phyloP scores from a whole-genome alignment of 352 stramenopile genomes.

The Saprolegnia parasitica region DNA sequence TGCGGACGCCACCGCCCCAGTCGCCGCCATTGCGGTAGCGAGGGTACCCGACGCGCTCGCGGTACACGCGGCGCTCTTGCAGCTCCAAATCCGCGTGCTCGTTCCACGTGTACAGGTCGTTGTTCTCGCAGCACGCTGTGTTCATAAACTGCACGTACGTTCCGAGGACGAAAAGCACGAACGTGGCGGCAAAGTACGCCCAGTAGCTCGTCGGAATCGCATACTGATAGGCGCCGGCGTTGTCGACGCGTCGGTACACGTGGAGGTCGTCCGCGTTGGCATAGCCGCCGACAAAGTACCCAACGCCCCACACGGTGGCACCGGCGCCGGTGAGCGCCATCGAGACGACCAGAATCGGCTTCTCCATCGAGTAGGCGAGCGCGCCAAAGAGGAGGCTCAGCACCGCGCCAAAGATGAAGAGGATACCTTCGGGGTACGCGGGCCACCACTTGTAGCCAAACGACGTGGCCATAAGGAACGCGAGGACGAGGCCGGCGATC shows the following conservation, averaged over 20 bases:
- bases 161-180: slow-evolving; percentile 51
- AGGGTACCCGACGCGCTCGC: not conserved
- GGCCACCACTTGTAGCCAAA: slow-evolving; percentile 54
- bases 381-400: slow-evolving; percentile 41
- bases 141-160: slow-evolving; percentile 52
- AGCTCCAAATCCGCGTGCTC: slow-evolving; percentile 2
- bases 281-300: slow-evolving; percentile 61
- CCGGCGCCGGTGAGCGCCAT: slow-evolving; percentile 51
- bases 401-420: slow-evolving; percentile 45
- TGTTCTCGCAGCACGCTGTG: slow-evolving; percentile 27
- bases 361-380: slow-evolving; percentile 47
- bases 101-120: slow-evolving; percentile 19
- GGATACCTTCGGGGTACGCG: slow-evolving; percentile 41
- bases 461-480: slow-evolving; percentile 48
- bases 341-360: slow-evolving; percentile 46
- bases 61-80: not conserved
- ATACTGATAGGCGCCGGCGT: slow-evolving; percentile 45
- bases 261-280: slow-evolving; percentile 49
- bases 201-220: slow-evolving; percentile 55
- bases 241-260: slow-evolving; percentile 36
- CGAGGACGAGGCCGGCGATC: slow-evolving; percentile 43
- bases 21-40: not conserved
- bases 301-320: slow-evolving; percentile 50
- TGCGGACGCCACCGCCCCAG: not conserved
- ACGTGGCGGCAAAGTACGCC: slow-evolving; percentile 47